Conservation (phyloP, 1,139 yeast genomes). For the Hanseniaspora uvarum region DNA sequence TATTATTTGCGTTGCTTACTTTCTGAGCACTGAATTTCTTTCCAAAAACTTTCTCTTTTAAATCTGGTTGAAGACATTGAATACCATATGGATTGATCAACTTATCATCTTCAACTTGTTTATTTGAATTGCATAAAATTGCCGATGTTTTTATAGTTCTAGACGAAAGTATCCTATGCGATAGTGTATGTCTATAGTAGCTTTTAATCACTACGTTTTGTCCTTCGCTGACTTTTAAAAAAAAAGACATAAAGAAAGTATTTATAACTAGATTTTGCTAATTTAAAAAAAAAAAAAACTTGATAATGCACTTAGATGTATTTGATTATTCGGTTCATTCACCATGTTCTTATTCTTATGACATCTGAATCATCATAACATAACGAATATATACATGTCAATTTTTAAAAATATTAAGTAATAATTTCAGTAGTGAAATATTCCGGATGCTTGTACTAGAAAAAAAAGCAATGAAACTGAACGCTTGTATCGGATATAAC, state of each 20-base stretch:
- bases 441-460: background rate
- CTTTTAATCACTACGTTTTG: background rate
- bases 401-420: too few relatives aligned
- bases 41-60: conserved; percentile 51
- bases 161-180: background rate
- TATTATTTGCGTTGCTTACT: conserved; percentile 14
- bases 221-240: background rate
- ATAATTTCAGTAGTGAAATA: background rate
- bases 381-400: too few relatives aligned
- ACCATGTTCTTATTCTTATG: too few relatives aligned
- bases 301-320: too few relatives aligned
- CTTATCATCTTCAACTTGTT: conserved; percentile 26
- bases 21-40: conserved; percentile 22
- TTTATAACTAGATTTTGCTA: too few relatives aligned
- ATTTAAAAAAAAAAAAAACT: too few relatives aligned
- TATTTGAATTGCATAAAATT: background rate
- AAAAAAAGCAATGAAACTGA: background rate
- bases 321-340: too few relatives aligned
- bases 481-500: background rate
- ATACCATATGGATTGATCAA: conserved; percentile 57
- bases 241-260: background rate
- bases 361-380: too few relatives aligned
- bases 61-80: conserved; percentile 54
- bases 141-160: background rate
- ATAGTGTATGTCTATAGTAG: background rate